Evolutionary conservation across 345 rosid genomes (phyloP), one percentile per base, ranked within the genome.

Genomic region (Hevea brasiliensis): DNA sequence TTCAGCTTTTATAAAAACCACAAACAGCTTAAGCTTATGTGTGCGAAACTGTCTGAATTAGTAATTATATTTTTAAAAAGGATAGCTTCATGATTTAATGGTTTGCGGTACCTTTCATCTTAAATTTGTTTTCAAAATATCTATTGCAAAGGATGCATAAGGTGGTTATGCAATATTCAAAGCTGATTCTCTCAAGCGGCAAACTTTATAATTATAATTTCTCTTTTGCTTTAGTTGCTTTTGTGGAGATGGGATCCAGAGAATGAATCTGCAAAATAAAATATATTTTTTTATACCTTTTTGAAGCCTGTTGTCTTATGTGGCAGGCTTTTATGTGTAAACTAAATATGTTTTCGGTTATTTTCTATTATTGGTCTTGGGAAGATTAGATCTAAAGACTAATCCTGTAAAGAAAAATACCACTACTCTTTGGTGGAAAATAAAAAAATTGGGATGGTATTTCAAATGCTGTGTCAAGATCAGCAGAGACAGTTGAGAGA

Each of bases 361-460:
- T 40, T 21, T 62, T 62, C 11, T 24, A 72, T n/a, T n/a, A 37
- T 50, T 72, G 48, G 18, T 50, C 41, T 62, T 51, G 15, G 48
- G 62, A 48, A 72, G 40, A 62, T 54, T 63, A 10, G 62, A 63
- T 71, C 58, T 71, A 44, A 48, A 61, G 44, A 59, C 32, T 11
- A 15, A 18, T 47, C 27, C 0, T 48, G 18, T 11, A 48, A n/a
- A 41, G 12, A 7, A 44, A 17, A 61, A 48, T 42, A 20, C n/a
- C 62, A 58, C 14, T 27, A 20, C 17, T 48, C 8, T 48, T 27
- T 8, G 42, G 29, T 18, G 8, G 23, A 35, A 11, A 40, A 0
- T 13, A 24, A 47, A 14, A 40, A 26, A 0, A 21, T 37, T 20
- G 37, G 48, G 48, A 51, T 35, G 50, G 23, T 40, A 37, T 15